Conservation (phyloP, 108 stramenopile genomes). For the Nannochloropsis salina region DNA sequence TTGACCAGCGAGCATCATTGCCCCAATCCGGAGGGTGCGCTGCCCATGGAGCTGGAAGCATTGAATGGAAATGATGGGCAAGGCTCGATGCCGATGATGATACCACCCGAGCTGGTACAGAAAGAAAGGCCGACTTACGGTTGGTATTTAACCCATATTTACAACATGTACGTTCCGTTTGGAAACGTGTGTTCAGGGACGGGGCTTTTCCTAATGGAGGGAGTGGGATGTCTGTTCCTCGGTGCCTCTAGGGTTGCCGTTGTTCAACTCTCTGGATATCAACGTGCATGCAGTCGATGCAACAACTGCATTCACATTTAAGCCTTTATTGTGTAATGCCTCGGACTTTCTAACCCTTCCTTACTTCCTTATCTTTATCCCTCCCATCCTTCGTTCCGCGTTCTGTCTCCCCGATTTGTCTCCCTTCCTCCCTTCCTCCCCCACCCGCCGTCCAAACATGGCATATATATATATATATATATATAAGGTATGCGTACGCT, state of each 20-base stretch:
- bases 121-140: neutral
- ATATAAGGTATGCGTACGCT: neutral
- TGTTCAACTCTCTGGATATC: no score
- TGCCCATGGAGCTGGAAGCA: neutral
- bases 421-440: neutral
- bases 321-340: no score
- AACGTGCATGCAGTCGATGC: no score
- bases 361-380: neutral
- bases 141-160: conserved; percentile 8
- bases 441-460: neutral
- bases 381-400: neutral
- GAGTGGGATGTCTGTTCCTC: no score
- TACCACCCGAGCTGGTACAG: neutral
- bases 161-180: neutral
- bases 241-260: no score
- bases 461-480: neutral
- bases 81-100: neutral
- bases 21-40: neutral
- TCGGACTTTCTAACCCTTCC: neutral
- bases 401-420: neutral
- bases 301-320: no score
- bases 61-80: neutral
- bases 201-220: no score
- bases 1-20: neutral
- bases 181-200: no score